Evolutionary conservation across 1,139 yeast genomes (phyloP).

Genomic region (Scheffersomyces cryptocercus): DNA sequence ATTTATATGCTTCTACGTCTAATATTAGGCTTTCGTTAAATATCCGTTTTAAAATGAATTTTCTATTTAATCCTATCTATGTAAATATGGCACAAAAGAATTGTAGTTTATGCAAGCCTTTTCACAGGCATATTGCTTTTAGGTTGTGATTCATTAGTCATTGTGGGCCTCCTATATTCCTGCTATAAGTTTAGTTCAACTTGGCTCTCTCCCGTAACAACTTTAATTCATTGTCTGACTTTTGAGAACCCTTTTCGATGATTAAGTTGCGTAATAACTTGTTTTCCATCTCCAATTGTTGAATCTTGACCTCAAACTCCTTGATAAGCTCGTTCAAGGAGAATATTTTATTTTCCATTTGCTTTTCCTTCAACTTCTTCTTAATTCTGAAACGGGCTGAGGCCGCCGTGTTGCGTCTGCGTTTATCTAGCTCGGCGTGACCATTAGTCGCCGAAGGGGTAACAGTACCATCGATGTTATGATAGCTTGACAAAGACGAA

Average conservation of each 20-base stretch:
- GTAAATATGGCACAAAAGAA: too few species aligned
- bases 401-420: constrained; percentile 79
- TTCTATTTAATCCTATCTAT: too few species aligned
- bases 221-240: constrained; percentile 42
- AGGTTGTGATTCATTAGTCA: neutral
- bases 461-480: neutral
- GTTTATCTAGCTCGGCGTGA: constrained; percentile 56
- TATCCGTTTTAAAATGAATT: too few species aligned
- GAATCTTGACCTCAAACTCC: constrained; percentile 56
- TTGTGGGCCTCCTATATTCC: neutral
- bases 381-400: constrained; percentile 78
- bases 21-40: too few species aligned
- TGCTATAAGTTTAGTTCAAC: constrained; percentile 7
- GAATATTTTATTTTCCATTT: constrained; percentile 69
- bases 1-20: too few species aligned
- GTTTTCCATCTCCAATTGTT: constrained; percentile 62
- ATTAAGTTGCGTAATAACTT: constrained; percentile 68
- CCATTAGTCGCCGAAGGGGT: neutral
- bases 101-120: too few species aligned
- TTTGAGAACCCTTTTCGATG: constrained; percentile 58
- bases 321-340: constrained; percentile 63
- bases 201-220: constrained; percentile 37
- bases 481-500: constrained; percentile 1
- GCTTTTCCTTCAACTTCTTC: constrained; percentile 81
- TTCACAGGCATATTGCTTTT: neutral